Base-by-base conservation (phyloP, 2,329 filamentous ascomycete species). In the Bisporella sp. region DNA sequence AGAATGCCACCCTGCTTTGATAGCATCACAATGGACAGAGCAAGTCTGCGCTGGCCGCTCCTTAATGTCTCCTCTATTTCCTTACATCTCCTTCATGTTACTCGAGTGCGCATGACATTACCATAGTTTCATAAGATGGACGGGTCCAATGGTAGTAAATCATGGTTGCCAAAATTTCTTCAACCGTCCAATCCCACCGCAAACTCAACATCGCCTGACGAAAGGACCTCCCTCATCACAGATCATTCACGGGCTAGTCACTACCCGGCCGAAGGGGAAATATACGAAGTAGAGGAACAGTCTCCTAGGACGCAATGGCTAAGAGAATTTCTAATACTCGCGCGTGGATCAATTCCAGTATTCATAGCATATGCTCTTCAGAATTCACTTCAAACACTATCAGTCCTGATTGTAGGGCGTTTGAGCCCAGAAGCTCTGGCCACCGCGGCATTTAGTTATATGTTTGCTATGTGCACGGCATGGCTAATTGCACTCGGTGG, bases 391-490 rank as follows among this genome's bases (percentile, higher is more conserved):
- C 89, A 95, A 64, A 95, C 89, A 0, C 65, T 87, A 1, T 93
- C 88, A 0, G 87, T 95, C 4, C 71, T 95, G 43, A 83, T 95
- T 37, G 88, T 89, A 3, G 89, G 89, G 7, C 82, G 87, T 3
- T 71, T 89, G 0, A 91, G 86, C 0, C 84, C 89, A 1, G 85
- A 93, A 66, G 82, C 89, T 1, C 71, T 95, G 5, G 87, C 89
- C 0, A 87, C 85, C 0, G 85, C 88, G 1, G 89, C 89, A 0
- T 95, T 95, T 62, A 87, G 86, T 2, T 92, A 93, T 72, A 95
- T 95, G 89, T 95, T 95, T 59, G 89, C 89, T 49, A 90, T 92
- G 86, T 83, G 86, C 28, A 89, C 88, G 1, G 89, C 84, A 0
- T 95, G 89, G 89, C 77, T 95, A 37, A 87, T 95, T 52, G 89